Base-by-base conservation (phyloP, 208 protist species). In the Leishmania amazonensis region DNA sequence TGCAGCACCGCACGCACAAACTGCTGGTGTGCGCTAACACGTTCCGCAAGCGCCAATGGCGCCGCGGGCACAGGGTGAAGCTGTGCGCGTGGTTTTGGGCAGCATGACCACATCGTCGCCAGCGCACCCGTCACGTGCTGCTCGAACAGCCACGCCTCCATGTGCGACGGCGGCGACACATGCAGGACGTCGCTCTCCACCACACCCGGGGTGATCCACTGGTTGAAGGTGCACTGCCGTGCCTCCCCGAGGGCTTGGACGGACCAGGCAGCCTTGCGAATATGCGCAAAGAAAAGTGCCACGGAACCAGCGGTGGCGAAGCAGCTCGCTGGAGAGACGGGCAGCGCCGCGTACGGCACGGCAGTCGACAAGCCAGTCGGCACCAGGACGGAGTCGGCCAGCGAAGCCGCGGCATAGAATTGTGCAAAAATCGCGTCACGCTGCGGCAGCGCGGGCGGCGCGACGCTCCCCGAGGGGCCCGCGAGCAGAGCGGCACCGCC, bases 401-500 rank as follows among this genome's bases (percentile, higher is more conserved):
- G 68, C 35, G 40, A 38, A 9, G 83, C 78, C 1, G 83, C 83
- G 2, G 21, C 21, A 13, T 65, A 0, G 51, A 87, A 87, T 21
- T 83, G 51, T 1, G 17, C 51, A 11, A 74, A 49, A 31, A 87
- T 38, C 1, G 79, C 79, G 51, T 62, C 45, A 7, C 65, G 49
- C 75, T 49, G 24, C 40, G 11, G 71, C 51, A 58, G 78, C 73
- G 53, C 35, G 3, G 38, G 35, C 9, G 28, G 60, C 3, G 4
- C 24, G 28, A 40, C 60, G 58, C 35, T 40, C 35, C 24, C 72
- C 35, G 45, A 15, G 53, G 60, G n/a, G 24, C 40, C 31, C 11
- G 88, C 75, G 4, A 85, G 78, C 67, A 96, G 65, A 6, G 88
- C 87, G 1, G 83, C 11, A 1, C 90, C 91, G 62, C 87, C 88